These are phyloP conservation scores for Saccharomyces hybrid DNA, from an alignment of 1,139 yeast genomes.

Conservation along the genomic window DNA sequence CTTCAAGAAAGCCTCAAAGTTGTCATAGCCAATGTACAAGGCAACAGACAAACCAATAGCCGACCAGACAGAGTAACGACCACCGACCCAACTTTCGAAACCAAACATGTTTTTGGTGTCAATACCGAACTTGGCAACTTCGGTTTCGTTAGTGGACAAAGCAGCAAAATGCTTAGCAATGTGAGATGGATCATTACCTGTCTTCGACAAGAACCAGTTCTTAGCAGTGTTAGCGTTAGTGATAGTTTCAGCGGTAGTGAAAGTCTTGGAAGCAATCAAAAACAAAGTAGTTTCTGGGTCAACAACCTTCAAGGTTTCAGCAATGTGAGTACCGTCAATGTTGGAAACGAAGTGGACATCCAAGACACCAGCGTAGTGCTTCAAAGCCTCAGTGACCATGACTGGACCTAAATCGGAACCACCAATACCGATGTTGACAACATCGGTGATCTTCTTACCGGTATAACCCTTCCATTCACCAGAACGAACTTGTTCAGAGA, in stretches of 20 bases:
- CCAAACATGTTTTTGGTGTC: conserved; percentile 98
- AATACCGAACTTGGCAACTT: conserved; percentile 89
- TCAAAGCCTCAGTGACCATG: conserved; percentile 97
- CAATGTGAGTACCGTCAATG: conserved; percentile 96
- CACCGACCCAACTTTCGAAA: conserved; percentile 98
- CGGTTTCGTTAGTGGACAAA: conserved; percentile 83
- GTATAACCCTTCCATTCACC: conserved; percentile 97
- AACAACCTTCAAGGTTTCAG: conserved; percentile 73
- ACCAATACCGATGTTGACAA: conserved; percentile 97
- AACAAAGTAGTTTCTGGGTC: conserved; percentile 90
- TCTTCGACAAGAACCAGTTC: conserved; percentile 80
- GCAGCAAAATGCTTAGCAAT: conserved; percentile 98
- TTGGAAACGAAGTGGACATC: conserved; percentile 90
- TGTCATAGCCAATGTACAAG: conserved; percentile 88
- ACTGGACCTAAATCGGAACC: conserved; percentile 99
- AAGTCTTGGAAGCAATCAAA: conserved; percentile 93
- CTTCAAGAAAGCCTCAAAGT: conserved; percentile 81
- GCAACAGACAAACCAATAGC: conserved; percentile 96
- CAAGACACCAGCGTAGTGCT: conserved; percentile 74
- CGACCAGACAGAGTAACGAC: conserved; percentile 98
- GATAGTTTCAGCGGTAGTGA: conserved; percentile 96
- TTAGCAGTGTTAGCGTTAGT: conserved; percentile 95
- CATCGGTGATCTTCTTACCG: conserved; percentile 86
- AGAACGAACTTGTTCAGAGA: conserved; percentile 78
- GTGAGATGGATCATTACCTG: conserved; percentile 49